Evolutionary conservation across 2,329 filamentous ascomycete genomes (phyloP).

Genomic region (Fusarium liriodendri): DNA sequence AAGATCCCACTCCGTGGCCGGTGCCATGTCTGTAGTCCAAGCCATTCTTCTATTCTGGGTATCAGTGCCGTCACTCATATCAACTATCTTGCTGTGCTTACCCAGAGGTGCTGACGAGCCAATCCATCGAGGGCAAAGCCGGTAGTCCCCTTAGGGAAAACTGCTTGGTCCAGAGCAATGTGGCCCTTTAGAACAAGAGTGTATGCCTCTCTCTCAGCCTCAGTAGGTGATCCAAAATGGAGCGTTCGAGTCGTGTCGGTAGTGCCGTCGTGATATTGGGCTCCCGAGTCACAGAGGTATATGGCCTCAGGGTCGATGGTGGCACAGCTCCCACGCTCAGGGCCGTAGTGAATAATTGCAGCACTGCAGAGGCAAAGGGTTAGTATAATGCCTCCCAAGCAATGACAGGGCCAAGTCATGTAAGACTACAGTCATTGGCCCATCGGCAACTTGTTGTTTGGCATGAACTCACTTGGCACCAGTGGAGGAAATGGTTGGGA

Average conservation of each 20-base stretch:
- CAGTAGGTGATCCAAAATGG: slow-evolving; percentile 88
- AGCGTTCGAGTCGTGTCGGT: slow-evolving; percentile 95
- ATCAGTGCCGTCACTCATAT: slow-evolving; percentile 29
- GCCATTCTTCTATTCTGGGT: slow-evolving; percentile 64
- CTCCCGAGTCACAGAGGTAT: slow-evolving; percentile 96
- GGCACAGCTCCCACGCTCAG: slow-evolving; percentile 84
- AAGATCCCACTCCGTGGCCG: slow-evolving; percentile 95
- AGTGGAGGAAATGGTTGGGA: slow-evolving; percentile 95
- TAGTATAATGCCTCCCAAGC: not conserved
- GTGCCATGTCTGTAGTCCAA: slow-evolving; percentile 97
- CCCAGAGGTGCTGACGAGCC: slow-evolving; percentile 93
- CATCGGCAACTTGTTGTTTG: not conserved
- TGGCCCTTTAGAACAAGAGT: slow-evolving; percentile 95
- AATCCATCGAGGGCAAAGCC: slow-evolving; percentile 91
- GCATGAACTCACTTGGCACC: slow-evolving; percentile 73
- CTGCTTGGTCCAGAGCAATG: slow-evolving; percentile 84
- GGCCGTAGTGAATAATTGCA: slow-evolving; percentile 95
- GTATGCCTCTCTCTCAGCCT: slow-evolving; percentile 88
- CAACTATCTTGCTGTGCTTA: slow-evolving; percentile 51
- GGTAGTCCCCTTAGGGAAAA: slow-evolving; percentile 95
- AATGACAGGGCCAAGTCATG: not conserved
- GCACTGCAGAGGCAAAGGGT: slow-evolving; percentile 66
- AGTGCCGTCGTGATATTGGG: slow-evolving; percentile 95
- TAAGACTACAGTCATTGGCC: not conserved
- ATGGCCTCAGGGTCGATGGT: slow-evolving; percentile 85